Conservation (phyloP, 2,329 filamentous ascomycete genomes). For the Nothophoma quercina region DNA sequence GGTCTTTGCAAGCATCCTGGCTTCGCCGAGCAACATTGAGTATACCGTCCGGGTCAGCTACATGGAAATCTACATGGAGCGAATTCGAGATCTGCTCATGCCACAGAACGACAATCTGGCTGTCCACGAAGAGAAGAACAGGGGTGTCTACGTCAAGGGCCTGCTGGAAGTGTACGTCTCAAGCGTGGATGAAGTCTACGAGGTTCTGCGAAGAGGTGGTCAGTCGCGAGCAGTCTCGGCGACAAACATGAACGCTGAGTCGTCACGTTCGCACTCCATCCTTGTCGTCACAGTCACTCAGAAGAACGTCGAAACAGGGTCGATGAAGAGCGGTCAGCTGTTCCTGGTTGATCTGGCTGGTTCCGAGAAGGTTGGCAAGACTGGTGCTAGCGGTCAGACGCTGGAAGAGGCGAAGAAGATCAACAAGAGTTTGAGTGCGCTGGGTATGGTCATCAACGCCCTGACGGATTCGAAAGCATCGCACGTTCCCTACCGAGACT, state of each 20-base stretch:
- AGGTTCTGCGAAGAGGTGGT: conserved; percentile 94
- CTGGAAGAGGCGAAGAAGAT: conserved; percentile 99
- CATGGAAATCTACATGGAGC: conserved; percentile 99
- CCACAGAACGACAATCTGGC: conserved; percentile 96
- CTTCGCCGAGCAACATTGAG: conserved; percentile 91
- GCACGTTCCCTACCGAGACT: conserved; percentile 96
- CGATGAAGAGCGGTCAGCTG: conserved; percentile 93
- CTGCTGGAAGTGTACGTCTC: conserved; percentile 94
- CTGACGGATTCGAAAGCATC: conserved; percentile 96
- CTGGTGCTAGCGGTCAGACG: conserved; percentile 94
- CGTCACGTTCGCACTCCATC: conserved; percentile 96
- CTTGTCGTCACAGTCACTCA: conserved; percentile 97
- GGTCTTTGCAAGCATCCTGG: conserved; percentile 94
- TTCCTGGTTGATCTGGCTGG: conserved; percentile 98
- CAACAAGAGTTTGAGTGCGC: conserved; percentile 98
- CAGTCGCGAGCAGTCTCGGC: conserved; percentile 88
- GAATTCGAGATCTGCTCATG: conserved; percentile 89
- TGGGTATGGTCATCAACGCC: conserved; percentile 99
- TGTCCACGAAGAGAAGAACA: conserved; percentile 96
- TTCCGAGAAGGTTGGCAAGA: conserved; percentile 99
- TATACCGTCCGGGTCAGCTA: conserved; percentile 99
- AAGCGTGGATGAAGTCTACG: conserved; percentile 93
- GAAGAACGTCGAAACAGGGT: conserved; percentile 96
- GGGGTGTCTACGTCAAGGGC: conserved; percentile 96
- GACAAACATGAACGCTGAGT: conserved; percentile 99